These are phyloP conservation scores for Metarhizium anisopliae DNA, from an alignment of 2,329 filamentous ascomycete species.

Conservation along the genomic window DNA sequence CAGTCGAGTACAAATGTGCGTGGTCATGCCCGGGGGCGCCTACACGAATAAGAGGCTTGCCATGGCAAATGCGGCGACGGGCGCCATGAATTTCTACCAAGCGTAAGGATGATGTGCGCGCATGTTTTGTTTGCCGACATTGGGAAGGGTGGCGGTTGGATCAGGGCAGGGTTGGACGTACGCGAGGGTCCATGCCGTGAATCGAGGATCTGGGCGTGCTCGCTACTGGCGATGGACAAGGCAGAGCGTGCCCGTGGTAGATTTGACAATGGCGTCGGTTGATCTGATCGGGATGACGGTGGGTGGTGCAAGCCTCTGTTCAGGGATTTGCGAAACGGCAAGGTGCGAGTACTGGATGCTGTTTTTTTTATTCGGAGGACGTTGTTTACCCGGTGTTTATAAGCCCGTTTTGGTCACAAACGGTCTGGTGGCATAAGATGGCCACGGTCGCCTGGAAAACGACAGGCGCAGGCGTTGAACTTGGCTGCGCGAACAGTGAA, in stretches of 20 bases:
- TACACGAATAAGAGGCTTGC: constrained; percentile 40
- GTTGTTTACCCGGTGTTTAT: too few relatives aligned
- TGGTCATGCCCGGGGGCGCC: constrained; percentile 6
- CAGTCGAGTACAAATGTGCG: not conserved
- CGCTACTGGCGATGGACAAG: not conserved
- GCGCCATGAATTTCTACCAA: constrained; percentile 35
- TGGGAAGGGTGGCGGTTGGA: not conserved
- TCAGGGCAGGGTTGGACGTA: constrained; percentile 4
- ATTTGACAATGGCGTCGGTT: not conserved
- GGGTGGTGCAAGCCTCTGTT: too few relatives aligned
- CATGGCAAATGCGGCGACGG: constrained; percentile 45
- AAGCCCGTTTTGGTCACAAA: too few relatives aligned
- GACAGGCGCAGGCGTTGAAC: too few relatives aligned
- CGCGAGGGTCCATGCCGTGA: constrained; percentile 20
- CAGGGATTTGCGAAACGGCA: too few relatives aligned
- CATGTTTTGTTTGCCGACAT: too few relatives aligned
- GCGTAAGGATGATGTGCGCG: not conserved
- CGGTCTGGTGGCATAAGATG: too few relatives aligned
- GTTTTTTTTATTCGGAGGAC: too few relatives aligned
- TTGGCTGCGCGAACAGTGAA: too few relatives aligned
- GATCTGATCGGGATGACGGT: too few relatives aligned
- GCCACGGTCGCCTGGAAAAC: too few relatives aligned
- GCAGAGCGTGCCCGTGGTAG: not conserved
- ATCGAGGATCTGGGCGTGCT: not conserved
- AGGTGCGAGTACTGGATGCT: too few relatives aligned